Percentiles rank a stretch among this genome's conserved stretches.
Evolutionary conservation across 805 yeast species (phyloP).

Genomic region (Kregervanrija fluxuum): DNA sequence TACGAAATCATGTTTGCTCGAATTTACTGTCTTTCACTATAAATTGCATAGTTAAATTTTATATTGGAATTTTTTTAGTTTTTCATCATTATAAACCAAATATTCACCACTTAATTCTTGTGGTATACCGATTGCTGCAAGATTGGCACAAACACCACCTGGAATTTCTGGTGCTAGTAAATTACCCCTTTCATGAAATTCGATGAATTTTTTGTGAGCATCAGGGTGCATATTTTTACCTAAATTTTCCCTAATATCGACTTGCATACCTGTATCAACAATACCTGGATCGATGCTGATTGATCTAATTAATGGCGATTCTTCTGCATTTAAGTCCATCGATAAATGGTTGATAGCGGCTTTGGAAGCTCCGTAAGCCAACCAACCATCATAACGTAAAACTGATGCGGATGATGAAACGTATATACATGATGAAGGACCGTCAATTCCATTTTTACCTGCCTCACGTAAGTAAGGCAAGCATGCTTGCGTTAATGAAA

Average conservation of each 20-base stretch:
- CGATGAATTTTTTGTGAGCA: conserved; percentile 53
- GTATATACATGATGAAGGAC: conserved; percentile 41
- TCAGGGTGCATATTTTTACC: conserved; percentile 54
- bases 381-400: conserved; percentile 65
- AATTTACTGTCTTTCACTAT: too few relatives aligned
- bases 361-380: conserved; percentile 83
- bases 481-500: conserved; percentile 45
- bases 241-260: conserved; percentile 59
- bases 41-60: too few relatives aligned
- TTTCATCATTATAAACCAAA: conserved; percentile 48
- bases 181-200: conserved; percentile 47
- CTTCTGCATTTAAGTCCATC: conserved; percentile 58
- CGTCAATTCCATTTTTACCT: conserved; percentile 34
- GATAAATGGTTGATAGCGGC: conserved; percentile 83
- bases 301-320: conserved; percentile 39
- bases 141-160: conserved; percentile 58
- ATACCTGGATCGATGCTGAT: conserved; percentile 89
- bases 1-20: too few relatives aligned
- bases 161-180: conserved; percentile 66
- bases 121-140: conserved; percentile 56
- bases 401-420: conserved; percentile 86
- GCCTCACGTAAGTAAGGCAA: conserved; percentile 50
- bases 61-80: too few relatives aligned
- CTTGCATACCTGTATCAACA: conserved; percentile 85
- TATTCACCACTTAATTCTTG: conserved; percentile 56